Conservation (phyloP, 768 basidiomycete species). For the Saitozyma sp. region DNA sequence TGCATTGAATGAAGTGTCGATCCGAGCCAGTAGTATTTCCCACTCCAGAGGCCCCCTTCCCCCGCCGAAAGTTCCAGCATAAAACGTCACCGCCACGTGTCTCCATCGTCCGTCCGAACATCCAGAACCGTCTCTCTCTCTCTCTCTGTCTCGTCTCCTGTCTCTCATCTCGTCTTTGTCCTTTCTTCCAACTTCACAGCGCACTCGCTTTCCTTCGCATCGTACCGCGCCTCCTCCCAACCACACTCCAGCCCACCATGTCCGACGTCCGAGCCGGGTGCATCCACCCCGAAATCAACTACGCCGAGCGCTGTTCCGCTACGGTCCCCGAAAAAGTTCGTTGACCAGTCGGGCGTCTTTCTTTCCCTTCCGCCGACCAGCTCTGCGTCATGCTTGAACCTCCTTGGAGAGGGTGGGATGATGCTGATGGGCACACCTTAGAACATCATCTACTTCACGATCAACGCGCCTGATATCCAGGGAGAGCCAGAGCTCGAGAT, state of each 20-base stretch:
- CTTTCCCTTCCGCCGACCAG: neutral
- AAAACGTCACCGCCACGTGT: constrained; percentile 4
- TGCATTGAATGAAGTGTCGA: too few species aligned
- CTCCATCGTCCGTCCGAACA: neutral
- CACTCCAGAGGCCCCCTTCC: neutral
- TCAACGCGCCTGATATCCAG: constrained; percentile 47
- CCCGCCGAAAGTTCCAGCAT: constrained; percentile 11
- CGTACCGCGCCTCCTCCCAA: too few species aligned
- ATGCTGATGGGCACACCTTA: constrained; percentile 47
- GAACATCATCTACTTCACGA: constrained; percentile 84
- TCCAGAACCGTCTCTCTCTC: too few species aligned
- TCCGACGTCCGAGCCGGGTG: constrained; percentile 13
- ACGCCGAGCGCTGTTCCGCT: constrained; percentile 87
- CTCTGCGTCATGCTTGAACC: neutral
- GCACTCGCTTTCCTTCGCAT: too few species aligned
- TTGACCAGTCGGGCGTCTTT: constrained; percentile 2
- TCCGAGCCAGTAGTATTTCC: neutral
- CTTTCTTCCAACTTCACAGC: too few species aligned
- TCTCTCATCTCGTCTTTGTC: too few species aligned
- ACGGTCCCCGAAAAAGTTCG: constrained; percentile 67
- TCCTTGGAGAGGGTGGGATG: neutral
- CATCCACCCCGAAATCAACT: constrained; percentile 80
- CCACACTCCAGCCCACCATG: constrained; percentile 22
- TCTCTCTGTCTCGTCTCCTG: too few species aligned
- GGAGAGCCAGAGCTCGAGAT: constrained; percentile 52